Conservation (phyloP, 2,329 filamentous ascomycete genomes). For the Pezicula carpinea region DNA sequence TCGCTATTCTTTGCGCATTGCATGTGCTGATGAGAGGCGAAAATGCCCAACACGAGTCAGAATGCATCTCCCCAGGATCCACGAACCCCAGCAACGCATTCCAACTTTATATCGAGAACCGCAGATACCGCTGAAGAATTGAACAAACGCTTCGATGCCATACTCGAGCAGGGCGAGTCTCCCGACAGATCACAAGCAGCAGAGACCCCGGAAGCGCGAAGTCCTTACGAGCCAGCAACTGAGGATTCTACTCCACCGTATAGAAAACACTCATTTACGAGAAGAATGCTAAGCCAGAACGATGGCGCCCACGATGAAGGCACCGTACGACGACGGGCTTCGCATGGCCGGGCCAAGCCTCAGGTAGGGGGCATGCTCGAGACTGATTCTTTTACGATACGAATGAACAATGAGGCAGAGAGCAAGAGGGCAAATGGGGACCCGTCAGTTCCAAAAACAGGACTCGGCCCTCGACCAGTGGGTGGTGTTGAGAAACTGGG, state of each 20-base stretch:
- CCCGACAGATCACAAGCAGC: not conserved
- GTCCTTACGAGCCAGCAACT: conserved; percentile 23
- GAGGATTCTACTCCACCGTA: conserved; percentile 20
- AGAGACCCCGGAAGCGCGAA: conserved; percentile 4
- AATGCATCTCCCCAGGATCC: not conserved
- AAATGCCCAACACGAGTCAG: not conserved
- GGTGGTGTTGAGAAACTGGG: conserved; percentile 59
- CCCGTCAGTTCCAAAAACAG: conserved; percentile 31
- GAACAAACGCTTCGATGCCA: conserved; percentile 31
- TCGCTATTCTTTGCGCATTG: not conserved
- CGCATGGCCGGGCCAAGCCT: conserved; percentile 8
- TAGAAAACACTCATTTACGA: conserved; percentile 20
- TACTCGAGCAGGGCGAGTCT: conserved; percentile 7
- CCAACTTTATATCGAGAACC: conserved; percentile 40
- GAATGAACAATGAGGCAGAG: conserved; percentile 21
- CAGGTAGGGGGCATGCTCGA: conserved; percentile 2
- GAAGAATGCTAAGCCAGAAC: conserved; percentile 15
- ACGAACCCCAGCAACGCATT: conserved; percentile 19
- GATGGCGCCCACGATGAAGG: conserved; percentile 7
- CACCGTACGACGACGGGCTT: conserved; percentile 8
- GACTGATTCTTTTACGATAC: conserved; percentile 18
- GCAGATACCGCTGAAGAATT: conserved; percentile 41
- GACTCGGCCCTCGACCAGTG: conserved; percentile 34
- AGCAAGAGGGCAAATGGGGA: conserved; percentile 25
- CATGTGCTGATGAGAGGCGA: not conserved